Base-by-base conservation (phyloP, 768 basidiomycete species). In the Podaxis sp. region DNA sequence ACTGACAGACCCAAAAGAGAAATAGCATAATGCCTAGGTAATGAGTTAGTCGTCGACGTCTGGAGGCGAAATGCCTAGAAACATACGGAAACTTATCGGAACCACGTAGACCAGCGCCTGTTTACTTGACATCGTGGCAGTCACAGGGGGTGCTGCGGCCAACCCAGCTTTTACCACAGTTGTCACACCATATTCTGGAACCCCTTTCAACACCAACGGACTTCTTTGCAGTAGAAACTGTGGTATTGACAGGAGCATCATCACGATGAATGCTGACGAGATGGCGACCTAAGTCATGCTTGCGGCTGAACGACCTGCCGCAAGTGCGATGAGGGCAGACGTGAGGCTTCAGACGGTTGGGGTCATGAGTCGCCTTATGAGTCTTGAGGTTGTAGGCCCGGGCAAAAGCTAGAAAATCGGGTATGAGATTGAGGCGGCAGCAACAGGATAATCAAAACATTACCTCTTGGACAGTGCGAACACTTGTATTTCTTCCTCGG, bases 351-450 rank as follows among this genome's bases (percentile, higher is more conserved):
- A 89, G 77, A 64, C 95, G 84, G 74, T 93, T 88, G 24, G 96
- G 95, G 72, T 96, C 93, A 75, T 98, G 95, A 3, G 95, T 98
- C 26, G 90, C 90, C 84, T 92, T 88, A 74, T 97, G 95, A 0
- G 95, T 96, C 80, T 98, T 98, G 62, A 98, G 77, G 70, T 98
- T 98, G 76, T 92, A 97, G 2, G 94, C 94, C 28, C 95, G 82
- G 11, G 95, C 95, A 68, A 98, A 98, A 1, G 91, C 96, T 91
- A 63, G 22, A 64, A 60, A 65, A 41, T 62, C 56, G 63, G 59
- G 50, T 62, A 38, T 65, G 40, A 58, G 64, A 53, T 59, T 65
- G 56, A 60, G 46, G 62, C 12, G 41, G 24, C 41, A 28, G 49
- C 63, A 10, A n/a, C 38, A 28, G 44, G 50, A 58, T 22, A 64